Base-by-base conservation (phyloP, 768 basidiomycete species). In the Agrocybe chaxingu region DNA sequence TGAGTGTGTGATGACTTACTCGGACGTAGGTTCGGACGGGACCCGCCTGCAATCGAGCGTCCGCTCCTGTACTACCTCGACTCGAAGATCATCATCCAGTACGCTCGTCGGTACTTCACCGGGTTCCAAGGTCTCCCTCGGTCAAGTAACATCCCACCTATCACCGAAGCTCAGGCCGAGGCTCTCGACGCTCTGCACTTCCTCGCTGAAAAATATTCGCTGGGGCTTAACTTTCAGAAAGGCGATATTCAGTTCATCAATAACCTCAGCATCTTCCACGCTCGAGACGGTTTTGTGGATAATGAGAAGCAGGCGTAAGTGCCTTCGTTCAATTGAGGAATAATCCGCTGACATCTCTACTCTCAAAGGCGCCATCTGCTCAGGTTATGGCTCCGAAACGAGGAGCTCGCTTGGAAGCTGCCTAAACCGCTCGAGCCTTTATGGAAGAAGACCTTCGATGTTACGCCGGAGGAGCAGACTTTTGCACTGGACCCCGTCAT, bases 181-280 rank as follows among this genome's bases (percentile, higher is more conserved):
- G 16, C 16, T 16, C 16, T 16, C 16, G 16, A 16, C 16, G 16
- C 16, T 16, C 16, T 16, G 16, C 16, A 76, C 55, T 78, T 73
- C 61, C 52, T 72, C 9, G 76, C 70, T 1, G 72, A 75, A 50
- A 73, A 73, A 52, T 69, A 68, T 53, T 69, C 70, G 18, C 57
- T 78, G 3, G 71, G 62, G 1, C 65, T 78, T 38, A 76, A 76
- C 48, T 76, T 78, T 60, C 65, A 73, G 60, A 76, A 76, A 43
- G 75, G 75, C 49, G 75, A 76, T 45, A 74, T 78, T 19, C 76
- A 78, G 57, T 78, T 72, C 50, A 75, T 78, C 57, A 78, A 76
- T 57, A 76, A 70, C 52, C 59, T 78, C 55, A 66, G 72, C 10
- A 58, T 78, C 31, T 70, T 78, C 48, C 76, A 78, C 51, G 74